Conservation (phyloP, 129 eudicot genomes). For the Arctium lappa region DNA sequence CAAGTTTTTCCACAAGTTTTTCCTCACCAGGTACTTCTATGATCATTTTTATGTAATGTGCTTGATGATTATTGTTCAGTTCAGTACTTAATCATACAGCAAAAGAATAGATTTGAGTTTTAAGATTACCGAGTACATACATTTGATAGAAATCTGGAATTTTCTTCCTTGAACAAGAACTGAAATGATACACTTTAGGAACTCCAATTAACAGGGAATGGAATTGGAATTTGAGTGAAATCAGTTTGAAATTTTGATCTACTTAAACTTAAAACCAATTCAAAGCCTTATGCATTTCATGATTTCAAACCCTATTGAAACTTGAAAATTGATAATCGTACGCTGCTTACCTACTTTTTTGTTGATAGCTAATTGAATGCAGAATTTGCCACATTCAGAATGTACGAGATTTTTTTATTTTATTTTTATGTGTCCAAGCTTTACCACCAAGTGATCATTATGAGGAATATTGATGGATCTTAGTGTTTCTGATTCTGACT, state of each 20-base stretch:
- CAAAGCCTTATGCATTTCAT: background rate
- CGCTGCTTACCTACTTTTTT: background rate
- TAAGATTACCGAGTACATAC: background rate
- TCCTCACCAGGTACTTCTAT: slow-evolving; percentile 23
- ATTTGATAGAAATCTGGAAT: background rate
- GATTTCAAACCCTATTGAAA: background rate
- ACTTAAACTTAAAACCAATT: background rate
- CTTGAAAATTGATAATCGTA: background rate
- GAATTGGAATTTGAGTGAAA: background rate
- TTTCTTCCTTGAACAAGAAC: background rate
- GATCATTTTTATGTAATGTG: background rate
- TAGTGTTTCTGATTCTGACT: background rate
- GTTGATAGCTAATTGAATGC: background rate
- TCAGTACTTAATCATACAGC: background rate
- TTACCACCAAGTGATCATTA: background rate
- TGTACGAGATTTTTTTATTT: background rate
- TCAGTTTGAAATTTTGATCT: background rate
- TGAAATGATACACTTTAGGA: background rate
- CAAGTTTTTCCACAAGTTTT: slow-evolving; percentile 9
- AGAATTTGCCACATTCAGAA: background rate
- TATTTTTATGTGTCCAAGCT: background rate
- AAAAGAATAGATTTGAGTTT: too few species aligned
- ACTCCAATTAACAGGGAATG: background rate
- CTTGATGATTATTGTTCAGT: background rate
- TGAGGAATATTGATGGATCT: background rate